Conservation (phyloP, 176 grass and related monocot genomes). For the Dendrocalamus sinicus region DNA sequence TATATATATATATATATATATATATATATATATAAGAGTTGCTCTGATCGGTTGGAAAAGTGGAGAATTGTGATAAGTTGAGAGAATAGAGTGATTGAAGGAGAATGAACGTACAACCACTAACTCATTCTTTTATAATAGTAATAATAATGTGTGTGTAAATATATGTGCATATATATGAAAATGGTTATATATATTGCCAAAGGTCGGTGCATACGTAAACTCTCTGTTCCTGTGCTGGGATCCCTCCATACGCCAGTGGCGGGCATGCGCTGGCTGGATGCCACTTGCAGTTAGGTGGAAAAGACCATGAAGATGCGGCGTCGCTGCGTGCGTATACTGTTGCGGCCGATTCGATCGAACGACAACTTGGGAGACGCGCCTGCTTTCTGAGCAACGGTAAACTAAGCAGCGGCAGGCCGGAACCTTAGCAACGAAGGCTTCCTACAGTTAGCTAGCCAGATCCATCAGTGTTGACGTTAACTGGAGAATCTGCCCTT, state of each 20-base stretch:
- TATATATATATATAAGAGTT: too few relatives aligned
- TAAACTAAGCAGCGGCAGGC: background rate
- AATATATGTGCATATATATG: too few relatives aligned
- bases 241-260: background rate
- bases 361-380: background rate
- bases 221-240: background rate
- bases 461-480: background rate
- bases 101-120: too few relatives aligned
- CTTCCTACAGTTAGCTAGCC: background rate
- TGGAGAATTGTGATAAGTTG: too few relatives aligned
- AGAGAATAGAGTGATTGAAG: too few relatives aligned
- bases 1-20: too few relatives aligned
- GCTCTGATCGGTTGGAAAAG: too few relatives aligned
- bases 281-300: background rate
- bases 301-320: background rate
- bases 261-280: background rate
- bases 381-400: background rate
- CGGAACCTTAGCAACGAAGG: background rate
- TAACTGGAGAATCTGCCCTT: too few relatives aligned
- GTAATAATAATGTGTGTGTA: too few relatives aligned
- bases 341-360: background rate
- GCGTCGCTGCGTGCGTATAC: background rate
- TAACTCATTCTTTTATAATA: too few relatives aligned
- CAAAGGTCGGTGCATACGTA: background rate
- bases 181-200: too few relatives aligned